Conservation (phyloP, 805 yeast species). For the Metschnikowia matae region DNA sequence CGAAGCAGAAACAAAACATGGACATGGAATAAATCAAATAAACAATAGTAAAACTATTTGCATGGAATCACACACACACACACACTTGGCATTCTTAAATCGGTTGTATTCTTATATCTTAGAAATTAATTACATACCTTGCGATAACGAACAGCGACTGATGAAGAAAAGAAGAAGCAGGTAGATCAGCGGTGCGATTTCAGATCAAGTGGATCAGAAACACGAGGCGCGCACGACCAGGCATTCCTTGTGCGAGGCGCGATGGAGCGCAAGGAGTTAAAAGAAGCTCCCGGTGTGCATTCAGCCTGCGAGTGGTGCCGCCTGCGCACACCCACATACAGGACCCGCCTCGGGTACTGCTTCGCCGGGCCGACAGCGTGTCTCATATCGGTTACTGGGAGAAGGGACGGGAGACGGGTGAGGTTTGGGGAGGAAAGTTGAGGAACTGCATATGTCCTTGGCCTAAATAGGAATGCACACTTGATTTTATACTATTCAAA, state of each 20-base stretch:
- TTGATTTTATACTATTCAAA: too few relatives aligned
- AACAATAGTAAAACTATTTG: too few relatives aligned
- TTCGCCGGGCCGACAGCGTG: neutral
- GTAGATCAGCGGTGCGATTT: constrained; percentile 10
- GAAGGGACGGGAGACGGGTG: too few relatives aligned
- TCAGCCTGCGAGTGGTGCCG: neutral
- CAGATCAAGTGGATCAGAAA: constrained; percentile 6
- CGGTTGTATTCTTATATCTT: neutral
- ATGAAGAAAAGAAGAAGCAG: constrained; percentile 12
- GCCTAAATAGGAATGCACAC: too few relatives aligned
- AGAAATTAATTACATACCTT: constrained; percentile 16
- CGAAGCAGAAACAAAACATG: too few relatives aligned
- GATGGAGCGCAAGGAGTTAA: constrained; percentile 3
- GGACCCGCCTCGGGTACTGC: neutral
- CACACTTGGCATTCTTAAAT: too few relatives aligned
- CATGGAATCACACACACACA: too few relatives aligned
- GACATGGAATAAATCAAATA: too few relatives aligned
- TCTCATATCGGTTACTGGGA: neutral
- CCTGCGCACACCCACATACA: neutral
- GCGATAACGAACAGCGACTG: constrained; percentile 21
- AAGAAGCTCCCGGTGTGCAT: neutral
- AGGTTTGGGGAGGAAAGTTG: neutral
- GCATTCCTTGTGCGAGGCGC: constrained; percentile 1
- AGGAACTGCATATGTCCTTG: neutral
- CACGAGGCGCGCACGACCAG: constrained; percentile 19